Evolutionary conservation across 2,329 filamentous ascomycete species (phyloP), one percentile per base, ranked within the genome.

Genomic region (Hymenoscyphus repandus): DNA sequence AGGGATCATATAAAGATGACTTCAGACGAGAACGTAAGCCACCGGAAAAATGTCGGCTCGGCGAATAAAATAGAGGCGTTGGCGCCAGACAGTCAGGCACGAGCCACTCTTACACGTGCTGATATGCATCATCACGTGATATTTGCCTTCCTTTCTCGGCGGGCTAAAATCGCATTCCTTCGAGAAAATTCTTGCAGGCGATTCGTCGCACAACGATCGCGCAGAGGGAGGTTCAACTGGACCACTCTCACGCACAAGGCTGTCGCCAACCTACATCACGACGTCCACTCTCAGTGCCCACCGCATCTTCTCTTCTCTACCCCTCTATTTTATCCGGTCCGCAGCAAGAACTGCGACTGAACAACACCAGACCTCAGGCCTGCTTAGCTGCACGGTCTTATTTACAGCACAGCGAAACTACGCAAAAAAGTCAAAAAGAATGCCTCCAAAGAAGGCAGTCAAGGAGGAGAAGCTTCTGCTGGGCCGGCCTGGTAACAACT

Each of bases 401-500:
- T 60, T 76, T 43, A 70, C 74, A 70, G 70, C 74, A 60, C 73
- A 69, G 67, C 74, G 79, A 66, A 70, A 68, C 62, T 83, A 83
- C 76, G 75, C 77, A 66, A 80, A 76, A 72, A 70, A 77, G 71
- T 70, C 90, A 82, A 70, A 58, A 36, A 64, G 57, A 39, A 99
- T 99, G 93, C 79, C 90, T 74, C 93, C 93, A 71, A 99, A 99
- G 82, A 97, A 97, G 76, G 77, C 74, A 48, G 85, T 83, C 65
- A 83, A 89, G 66, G 88, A 96, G 80, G 88, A 97, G 80, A 97
- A 97, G 85, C 80, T 97, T 72, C 85, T 93, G 64, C 80, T 99
- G 73, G 93, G 93, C 72, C 82, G 93, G 70, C 93, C 93, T 61
- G 93, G 93, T 68, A 99, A 99, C 82, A 97, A 83, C 76, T 73